Evolutionary conservation across 441 rosid species (phyloP).

Genomic region (Populus tomentosa): DNA sequence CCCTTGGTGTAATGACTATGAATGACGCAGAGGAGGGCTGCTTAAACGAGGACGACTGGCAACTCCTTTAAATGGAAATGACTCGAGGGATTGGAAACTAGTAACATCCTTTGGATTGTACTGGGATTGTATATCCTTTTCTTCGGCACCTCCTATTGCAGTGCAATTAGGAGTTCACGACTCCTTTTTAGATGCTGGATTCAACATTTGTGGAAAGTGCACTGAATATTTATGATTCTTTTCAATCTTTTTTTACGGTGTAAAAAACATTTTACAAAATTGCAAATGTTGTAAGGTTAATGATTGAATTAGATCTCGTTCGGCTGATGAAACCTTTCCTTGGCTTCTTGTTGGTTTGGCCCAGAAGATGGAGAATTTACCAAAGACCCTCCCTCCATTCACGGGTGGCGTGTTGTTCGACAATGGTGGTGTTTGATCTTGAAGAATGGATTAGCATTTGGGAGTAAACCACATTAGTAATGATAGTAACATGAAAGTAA

Average conservation of each 20-base stretch:
- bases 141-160: conserved; percentile 1
- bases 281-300: conserved; percentile 15
- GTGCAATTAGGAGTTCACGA: background rate
- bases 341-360: background rate
- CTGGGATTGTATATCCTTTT: background rate
- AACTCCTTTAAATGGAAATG: conserved; percentile 45
- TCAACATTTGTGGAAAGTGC: conserved; percentile 18
- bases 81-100: background rate
- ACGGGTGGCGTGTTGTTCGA: no score
- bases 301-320: background rate
- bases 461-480: no score
- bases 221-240: conserved; percentile 18
- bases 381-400: background rate
- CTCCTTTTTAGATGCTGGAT: background rate
- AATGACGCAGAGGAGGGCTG: conserved; percentile 29
- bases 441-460: no score
- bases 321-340: background rate
- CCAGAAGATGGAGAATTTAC: background rate
- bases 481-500: no score
- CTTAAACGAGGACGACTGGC: conserved; percentile 72
- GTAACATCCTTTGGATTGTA: background rate
- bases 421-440: no score
- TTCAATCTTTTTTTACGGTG: background rate
- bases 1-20: conserved; percentile 20
- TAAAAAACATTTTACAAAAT: background rate